A percentile compares a stretch with the other conserved stretches of the same genome.
Conservation (phyloP, 371 early-diverging fungal genomes). For the Nematocida sp. region DNA sequence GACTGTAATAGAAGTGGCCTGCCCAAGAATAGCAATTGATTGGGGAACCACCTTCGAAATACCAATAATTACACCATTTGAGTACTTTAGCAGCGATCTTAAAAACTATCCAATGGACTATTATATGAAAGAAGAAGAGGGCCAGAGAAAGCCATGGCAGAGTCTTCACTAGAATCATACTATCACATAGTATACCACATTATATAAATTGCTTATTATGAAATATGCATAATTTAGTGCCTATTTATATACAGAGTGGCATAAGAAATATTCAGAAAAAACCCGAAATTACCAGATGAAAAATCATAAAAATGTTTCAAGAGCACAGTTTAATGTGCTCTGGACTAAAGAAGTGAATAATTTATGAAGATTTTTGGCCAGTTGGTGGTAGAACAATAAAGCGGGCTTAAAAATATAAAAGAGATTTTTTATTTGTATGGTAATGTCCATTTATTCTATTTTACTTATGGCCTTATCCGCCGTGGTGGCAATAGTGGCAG, state of each 20-base stretch:
- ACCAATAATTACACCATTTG: conserved; percentile 90
- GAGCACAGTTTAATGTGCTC: no score
- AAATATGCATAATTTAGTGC: no score
- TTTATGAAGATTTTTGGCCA: no score
- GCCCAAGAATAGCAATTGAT: conserved; percentile 94
- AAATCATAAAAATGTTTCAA: no score
- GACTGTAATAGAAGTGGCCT: conserved; percentile 89
- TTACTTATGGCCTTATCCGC: background rate
- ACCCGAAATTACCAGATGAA: no score
- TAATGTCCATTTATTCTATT: background rate
- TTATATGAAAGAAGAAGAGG: conserved; percentile 64
- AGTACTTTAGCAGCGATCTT: conserved; percentile 76
- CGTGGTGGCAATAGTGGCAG: background rate
- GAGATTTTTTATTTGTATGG: conserved; percentile 17
- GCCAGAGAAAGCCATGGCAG: conserved; percentile 58
- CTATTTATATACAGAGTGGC: no score
- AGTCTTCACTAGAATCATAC: conserved; percentile 2
- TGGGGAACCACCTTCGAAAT: conserved; percentile 93
- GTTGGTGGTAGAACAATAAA: no score
- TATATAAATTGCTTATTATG: no score
- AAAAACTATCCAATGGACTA: conserved; percentile 69
- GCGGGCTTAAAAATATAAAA: background rate
- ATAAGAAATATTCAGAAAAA: no score
- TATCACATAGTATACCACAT: no score
- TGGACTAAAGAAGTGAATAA: no score